Percentiles rank a stretch among this genome's conserved stretches.
Evolutionary conservation across 768 basidiomycete genomes (phyloP).

Genomic region (Boletus tomentosulus): DNA sequence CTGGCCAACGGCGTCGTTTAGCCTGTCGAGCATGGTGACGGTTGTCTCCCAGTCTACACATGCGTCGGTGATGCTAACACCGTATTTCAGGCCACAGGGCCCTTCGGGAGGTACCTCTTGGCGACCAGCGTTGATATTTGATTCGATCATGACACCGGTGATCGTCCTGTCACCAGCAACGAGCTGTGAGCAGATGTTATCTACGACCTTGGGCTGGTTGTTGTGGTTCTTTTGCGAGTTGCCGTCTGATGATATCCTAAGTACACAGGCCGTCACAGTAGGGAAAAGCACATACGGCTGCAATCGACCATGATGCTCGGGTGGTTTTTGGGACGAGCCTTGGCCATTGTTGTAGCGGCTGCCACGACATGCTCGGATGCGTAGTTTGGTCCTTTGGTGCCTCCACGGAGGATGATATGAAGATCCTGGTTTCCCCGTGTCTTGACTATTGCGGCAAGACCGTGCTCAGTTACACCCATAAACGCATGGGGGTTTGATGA

Average conservation of each 20-base stretch:
- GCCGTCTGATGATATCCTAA: conserved; percentile 53
- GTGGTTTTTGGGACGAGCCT: conserved; percentile 48
- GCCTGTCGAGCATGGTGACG: conserved; percentile 63
- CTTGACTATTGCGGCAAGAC: conserved; percentile 93
- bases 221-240: conserved; percentile 95
- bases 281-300: conserved; percentile 49
- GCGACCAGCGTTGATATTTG: conserved; percentile 84
- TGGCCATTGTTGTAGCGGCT: conserved; percentile 59
- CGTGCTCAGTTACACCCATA: conserved; percentile 87
- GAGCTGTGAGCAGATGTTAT: conserved; percentile 72
- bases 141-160: conserved; percentile 97
- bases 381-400: conserved; percentile 88
- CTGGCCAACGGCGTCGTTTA: conserved; percentile 46
- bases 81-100: conserved; percentile 64
- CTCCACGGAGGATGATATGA: conserved; percentile 95
- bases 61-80: conserved; percentile 88
- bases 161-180: conserved; percentile 62
- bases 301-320: conserved; percentile 88
- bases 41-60: conserved; percentile 87
- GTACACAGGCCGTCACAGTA: not conserved
- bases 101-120: conserved; percentile 84
- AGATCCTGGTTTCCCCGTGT: conserved; percentile 83
- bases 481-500: conserved; percentile 92
- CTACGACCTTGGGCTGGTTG: conserved; percentile 82
- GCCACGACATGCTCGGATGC: conserved; percentile 64